Conservation (phyloP, 805 yeast species). For the Saturnispora silvae region DNA sequence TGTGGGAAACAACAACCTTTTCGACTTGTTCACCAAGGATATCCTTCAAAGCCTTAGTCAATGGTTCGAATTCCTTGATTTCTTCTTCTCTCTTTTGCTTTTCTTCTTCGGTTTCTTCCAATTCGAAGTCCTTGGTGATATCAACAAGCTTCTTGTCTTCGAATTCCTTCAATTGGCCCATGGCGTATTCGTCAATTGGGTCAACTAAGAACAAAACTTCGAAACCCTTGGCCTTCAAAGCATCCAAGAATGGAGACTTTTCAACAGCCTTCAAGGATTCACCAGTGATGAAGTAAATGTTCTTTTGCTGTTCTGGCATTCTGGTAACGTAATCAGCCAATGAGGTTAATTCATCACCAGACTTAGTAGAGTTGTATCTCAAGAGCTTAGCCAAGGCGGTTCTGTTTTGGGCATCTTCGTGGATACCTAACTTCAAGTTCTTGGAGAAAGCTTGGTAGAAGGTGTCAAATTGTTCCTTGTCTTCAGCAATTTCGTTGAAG, state of each 20-base stretch:
- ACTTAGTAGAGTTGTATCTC: conserved; percentile 95
- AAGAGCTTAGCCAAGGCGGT: conserved; percentile 86
- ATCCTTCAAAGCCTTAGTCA: conserved; percentile 93
- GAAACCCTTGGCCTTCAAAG: conserved; percentile 94
- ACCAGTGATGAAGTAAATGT: conserved; percentile 98
- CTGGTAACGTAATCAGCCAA: conserved; percentile 95
- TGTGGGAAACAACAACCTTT: conserved; percentile 97
- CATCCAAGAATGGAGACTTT: conserved; percentile 98
- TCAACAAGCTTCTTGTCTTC: conserved; percentile 99
- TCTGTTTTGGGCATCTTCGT: conserved; percentile 98
- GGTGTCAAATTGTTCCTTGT: conserved; percentile 94
- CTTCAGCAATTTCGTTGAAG: conserved; percentile 99
- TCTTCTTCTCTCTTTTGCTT: conserved; percentile 90
- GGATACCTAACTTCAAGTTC: conserved; percentile 97
- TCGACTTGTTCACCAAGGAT: conserved; percentile 97
- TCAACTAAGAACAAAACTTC: conserved; percentile 97
- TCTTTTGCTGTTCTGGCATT: conserved; percentile 99
- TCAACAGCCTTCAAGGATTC: conserved; percentile 95
- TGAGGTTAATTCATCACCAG: conserved; percentile 88
- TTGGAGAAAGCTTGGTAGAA: conserved; percentile 96
- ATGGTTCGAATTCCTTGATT: conserved; percentile 81
- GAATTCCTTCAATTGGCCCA: conserved; percentile 98
- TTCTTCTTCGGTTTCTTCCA: conserved; percentile 98
- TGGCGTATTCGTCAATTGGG: conserved; percentile 99
- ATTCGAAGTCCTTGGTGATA: conserved; percentile 97